Evolutionary conservation across 2,329 filamentous ascomycete species (phyloP).

Genomic region (Pseudogymnoascus sp.): DNA sequence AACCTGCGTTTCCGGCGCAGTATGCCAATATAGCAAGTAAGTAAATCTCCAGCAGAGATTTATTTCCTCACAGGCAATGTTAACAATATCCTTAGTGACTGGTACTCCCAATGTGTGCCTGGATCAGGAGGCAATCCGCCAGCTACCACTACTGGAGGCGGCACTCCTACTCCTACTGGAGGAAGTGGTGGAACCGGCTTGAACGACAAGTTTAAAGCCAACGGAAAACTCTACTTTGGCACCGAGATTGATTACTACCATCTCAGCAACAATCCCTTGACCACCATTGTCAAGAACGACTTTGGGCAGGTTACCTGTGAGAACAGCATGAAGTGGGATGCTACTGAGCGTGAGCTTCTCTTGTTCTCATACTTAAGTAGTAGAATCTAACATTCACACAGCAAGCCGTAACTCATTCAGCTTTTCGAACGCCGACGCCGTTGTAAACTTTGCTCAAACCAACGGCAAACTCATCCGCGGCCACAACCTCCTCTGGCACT

Average conservation of each 20-base stretch:
- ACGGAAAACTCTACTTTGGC: slow-evolving; percentile 61
- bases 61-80: background rate
- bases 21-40: background rate
- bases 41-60: background rate
- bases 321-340: slow-evolving; percentile 66
- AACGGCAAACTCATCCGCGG: slow-evolving; percentile 56
- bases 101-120: slow-evolving; percentile 14
- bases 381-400: background rate
- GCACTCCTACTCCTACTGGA: background rate
- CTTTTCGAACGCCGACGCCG: slow-evolving; percentile 48
- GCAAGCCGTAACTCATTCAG: slow-evolving; percentile 44
- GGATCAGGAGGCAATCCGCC: slow-evolving; percentile 4
- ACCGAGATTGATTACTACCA: slow-evolving; percentile 47
- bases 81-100: background rate
- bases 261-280: slow-evolving; percentile 43
- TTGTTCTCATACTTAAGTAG: background rate
- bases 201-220: slow-evolving; percentile 49
- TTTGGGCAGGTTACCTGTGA: slow-evolving; percentile 61
- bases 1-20: background rate
- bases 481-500: slow-evolving; percentile 61
- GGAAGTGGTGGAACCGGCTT: slow-evolving; percentile 36
- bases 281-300: slow-evolving; percentile 49
- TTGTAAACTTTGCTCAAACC: slow-evolving; percentile 49
- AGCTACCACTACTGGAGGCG: background rate
- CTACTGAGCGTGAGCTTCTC: slow-evolving; percentile 36